These are phyloP conservation scores for Colletotrichum sp. DNA, from an alignment of 2,329 filamentous ascomycete species.

Conservation along the genomic window DNA sequence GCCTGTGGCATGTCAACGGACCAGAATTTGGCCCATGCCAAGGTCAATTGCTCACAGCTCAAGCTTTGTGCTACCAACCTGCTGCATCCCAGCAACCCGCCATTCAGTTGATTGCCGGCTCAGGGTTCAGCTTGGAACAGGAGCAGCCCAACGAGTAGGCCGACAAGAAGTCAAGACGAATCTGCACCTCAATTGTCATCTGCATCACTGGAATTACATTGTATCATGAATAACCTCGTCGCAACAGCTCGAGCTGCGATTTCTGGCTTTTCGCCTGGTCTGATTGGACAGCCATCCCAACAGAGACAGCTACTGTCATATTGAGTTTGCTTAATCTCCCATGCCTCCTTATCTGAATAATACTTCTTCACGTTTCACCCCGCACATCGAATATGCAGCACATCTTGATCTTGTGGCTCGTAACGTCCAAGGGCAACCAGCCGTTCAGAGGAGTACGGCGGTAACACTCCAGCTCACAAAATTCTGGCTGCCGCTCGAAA, in stretches of 20 bases:
- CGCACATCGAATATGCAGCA: not conserved
- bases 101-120: not conserved
- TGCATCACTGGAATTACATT: not conserved
- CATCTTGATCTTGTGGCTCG: not conserved
- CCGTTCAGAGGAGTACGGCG: not conserved
- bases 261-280: not conserved
- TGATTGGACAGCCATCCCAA: not conserved
- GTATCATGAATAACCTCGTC: not conserved
- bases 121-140: not conserved
- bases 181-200: not conserved
- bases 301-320: not conserved
- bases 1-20: not conserved
- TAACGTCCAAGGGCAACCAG: not conserved
- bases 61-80: not conserved
- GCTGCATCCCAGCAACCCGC: not conserved
- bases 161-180: not conserved
- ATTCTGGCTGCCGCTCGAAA: not conserved
- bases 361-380: not conserved
- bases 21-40: not conserved
- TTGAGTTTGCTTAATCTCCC: not conserved
- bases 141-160: not conserved
- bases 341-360: not conserved
- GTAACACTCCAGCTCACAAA: not conserved
- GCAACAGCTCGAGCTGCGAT: not conserved
- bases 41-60: not conserved